A percentile compares a stretch with the other conserved stretches of the same genome.
Evolutionary conservation across 352 stramenopile species (phyloP).

Genomic region (Globisporangium cederbergense): DNA sequence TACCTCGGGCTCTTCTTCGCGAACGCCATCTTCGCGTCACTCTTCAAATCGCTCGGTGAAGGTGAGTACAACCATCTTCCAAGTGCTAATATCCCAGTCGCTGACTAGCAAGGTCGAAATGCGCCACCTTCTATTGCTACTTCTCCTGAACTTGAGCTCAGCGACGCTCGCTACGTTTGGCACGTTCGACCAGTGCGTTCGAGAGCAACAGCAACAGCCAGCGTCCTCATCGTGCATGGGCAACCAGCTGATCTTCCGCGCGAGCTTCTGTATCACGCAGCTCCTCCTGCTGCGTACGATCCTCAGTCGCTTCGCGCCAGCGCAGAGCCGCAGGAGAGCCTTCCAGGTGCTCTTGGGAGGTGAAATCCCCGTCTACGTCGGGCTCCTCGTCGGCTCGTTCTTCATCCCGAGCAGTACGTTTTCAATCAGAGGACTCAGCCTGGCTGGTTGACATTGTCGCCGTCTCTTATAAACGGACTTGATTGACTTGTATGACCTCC

Average conservation of each 20-base stretch:
- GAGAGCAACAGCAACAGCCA: slow-evolving; percentile 25
- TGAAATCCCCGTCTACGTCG: slow-evolving; percentile 47
- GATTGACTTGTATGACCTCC: neutral
- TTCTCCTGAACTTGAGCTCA: neutral
- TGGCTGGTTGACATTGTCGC: too few relatives aligned
- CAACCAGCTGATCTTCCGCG: slow-evolving; percentile 71
- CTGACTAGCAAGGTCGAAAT: neutral
- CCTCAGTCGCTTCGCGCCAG: slow-evolving; percentile 38
- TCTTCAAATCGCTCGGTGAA: slow-evolving; percentile 64
- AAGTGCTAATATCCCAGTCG: too few relatives aligned
- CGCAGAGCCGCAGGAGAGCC: slow-evolving; percentile 20
- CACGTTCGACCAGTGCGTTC: slow-evolving; percentile 54
- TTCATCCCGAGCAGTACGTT: slow-evolving; percentile 63
- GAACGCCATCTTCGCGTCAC: slow-evolving; percentile 60
- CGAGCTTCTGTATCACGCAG: slow-evolving; percentile 56
- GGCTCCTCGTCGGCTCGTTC: slow-evolving; percentile 62
- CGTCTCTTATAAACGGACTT: neutral
- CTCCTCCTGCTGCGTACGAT: slow-evolving; percentile 55
- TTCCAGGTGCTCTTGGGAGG: slow-evolving; percentile 31
- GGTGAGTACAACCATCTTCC: neutral
- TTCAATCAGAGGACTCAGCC: neutral
- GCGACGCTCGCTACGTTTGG: slow-evolving; percentile 43
- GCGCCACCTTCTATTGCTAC: neutral
- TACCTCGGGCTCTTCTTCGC: slow-evolving; percentile 74
- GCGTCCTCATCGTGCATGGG: slow-evolving; percentile 48